A percentile compares a stretch with the other conserved stretches of the same genome.
phyloP scores from a whole-genome alignment of 1,139 yeast genomes.

The Waltiozyma sp. region DNA sequence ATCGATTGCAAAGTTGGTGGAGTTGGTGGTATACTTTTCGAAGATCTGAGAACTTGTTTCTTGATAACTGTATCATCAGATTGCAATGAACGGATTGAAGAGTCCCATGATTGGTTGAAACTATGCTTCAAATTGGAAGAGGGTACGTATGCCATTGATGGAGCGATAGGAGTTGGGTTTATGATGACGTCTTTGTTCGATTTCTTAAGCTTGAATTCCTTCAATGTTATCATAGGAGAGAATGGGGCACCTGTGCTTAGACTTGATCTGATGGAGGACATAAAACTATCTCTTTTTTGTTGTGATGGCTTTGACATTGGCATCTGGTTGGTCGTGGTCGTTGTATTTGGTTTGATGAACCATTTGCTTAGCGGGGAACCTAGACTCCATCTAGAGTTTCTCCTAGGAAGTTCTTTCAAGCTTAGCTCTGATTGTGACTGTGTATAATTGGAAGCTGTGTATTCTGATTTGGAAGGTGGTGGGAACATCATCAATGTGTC shows the following conservation, averaged over 20 bases:
- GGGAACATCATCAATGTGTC: not conserved
- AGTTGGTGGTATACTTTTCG: not conserved
- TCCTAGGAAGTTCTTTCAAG: constrained; percentile 10
- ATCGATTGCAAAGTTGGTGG: constrained; percentile 6
- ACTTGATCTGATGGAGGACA: constrained; percentile 10
- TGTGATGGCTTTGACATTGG: not conserved
- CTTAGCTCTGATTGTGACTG: constrained; percentile 10
- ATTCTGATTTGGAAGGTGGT: not conserved
- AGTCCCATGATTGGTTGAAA: not conserved
- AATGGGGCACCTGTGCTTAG: constrained; percentile 12
- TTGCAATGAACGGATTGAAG: not conserved
- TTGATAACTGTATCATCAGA: constrained; percentile 4
- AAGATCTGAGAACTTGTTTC: constrained; percentile 6
- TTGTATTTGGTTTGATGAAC: constrained; percentile 11
- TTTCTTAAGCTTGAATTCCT: constrained; percentile 14
- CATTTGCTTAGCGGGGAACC: constrained; percentile 18
- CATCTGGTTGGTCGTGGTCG: not conserved
- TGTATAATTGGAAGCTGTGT: not conserved
- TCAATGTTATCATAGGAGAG: constrained; percentile 14
- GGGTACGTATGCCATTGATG: constrained; percentile 9
- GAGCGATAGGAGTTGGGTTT: constrained; percentile 15
- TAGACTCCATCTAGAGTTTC: constrained; percentile 13
- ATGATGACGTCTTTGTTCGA: constrained; percentile 4
- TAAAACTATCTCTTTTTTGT: constrained; percentile 1
- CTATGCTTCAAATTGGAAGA: not conserved